A percentile compares a stretch with the other conserved stretches of the same genome.
phyloP scores from a whole-genome alignment of 139 green algal species.

The Ettlia oleoabundans region DNA sequence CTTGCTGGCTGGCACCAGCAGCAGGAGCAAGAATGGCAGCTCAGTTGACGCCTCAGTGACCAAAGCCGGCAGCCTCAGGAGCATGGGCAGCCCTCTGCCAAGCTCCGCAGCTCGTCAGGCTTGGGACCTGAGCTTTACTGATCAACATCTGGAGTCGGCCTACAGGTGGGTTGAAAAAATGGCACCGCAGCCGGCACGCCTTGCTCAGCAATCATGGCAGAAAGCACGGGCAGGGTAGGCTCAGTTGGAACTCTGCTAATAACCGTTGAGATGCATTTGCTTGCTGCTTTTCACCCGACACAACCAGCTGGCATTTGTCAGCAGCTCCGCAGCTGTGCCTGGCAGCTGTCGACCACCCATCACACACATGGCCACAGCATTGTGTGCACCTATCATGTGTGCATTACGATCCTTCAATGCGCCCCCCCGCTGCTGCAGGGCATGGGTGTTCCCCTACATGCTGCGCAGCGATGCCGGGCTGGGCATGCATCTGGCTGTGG shows the following conservation, averaged over 20 bases:
- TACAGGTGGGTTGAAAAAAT: background rate
- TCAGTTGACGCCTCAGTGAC: too few species aligned
- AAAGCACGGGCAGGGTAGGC: too few species aligned
- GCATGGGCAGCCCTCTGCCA: background rate
- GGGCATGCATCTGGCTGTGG: slow-evolving; percentile 1
- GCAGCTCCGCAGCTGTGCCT: too few species aligned
- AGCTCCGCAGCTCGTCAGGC: background rate
- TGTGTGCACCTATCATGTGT: background rate
- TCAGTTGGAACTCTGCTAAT: too few species aligned
- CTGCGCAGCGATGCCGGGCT: background rate
- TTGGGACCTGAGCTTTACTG: slow-evolving; percentile 2
- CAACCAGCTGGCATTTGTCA: too few species aligned
- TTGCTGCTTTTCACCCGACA: too few species aligned
- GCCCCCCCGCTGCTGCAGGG: background rate
- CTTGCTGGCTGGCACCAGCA: too few species aligned
- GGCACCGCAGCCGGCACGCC: too few species aligned
- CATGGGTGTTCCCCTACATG: slow-evolving; percentile 1
- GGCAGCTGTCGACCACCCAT: too few species aligned
- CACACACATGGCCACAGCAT: too few species aligned
- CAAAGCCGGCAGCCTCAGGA: background rate
- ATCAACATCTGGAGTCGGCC: background rate
- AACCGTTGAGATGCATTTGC: too few species aligned
- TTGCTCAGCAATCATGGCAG: too few species aligned
- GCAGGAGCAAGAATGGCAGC: background rate
- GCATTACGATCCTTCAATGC: background rate